phyloP scores from a whole-genome alignment of 768 basidiomycete species.

The Amanita inopinata region DNA sequence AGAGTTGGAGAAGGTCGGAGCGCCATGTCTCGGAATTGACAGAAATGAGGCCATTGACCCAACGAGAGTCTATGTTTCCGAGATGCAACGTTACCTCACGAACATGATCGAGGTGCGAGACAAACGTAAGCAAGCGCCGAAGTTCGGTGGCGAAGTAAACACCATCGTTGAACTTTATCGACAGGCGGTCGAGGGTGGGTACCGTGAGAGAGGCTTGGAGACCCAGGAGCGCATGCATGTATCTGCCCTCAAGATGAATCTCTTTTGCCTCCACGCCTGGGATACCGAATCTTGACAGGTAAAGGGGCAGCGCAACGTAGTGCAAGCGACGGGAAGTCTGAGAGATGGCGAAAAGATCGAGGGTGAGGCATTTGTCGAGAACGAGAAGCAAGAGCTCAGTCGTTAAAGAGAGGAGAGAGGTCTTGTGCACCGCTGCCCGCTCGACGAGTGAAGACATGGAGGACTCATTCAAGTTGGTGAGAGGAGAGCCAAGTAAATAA shows the following conservation, averaged over 20 bases:
- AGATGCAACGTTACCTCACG: constrained; percentile 13
- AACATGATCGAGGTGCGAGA: constrained; percentile 11
- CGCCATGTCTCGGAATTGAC: constrained; percentile 13
- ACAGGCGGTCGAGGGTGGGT: constrained; percentile 14
- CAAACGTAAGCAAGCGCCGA: constrained; percentile 11
- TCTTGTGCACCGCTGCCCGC: neutral
- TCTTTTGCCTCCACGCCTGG: constrained; percentile 9
- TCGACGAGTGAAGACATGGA: neutral
- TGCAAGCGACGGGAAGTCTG: constrained; percentile 14
- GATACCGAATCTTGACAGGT: constrained; percentile 15
- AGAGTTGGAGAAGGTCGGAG: constrained; percentile 11
- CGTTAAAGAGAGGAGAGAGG: constrained; percentile 13
- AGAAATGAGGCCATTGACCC: constrained; percentile 14
- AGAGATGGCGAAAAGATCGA: constrained; percentile 12
- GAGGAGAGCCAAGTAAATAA: no score
- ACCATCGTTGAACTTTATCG: constrained; percentile 14
- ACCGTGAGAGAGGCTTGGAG: constrained; percentile 13
- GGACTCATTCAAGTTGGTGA: neutral
- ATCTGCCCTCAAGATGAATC: constrained; percentile 11
- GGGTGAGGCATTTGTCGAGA: constrained; percentile 9
- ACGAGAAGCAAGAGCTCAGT: constrained; percentile 15
- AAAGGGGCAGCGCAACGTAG: constrained; percentile 14
- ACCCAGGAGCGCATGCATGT: constrained; percentile 13
- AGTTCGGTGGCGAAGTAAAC: constrained; percentile 13
- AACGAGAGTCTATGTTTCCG: constrained; percentile 16